A percentile compares a stretch with the other conserved stretches of the same genome.
phyloP scores from a whole-genome alignment of 257 asterid species.

The Petrea volubilis region DNA sequence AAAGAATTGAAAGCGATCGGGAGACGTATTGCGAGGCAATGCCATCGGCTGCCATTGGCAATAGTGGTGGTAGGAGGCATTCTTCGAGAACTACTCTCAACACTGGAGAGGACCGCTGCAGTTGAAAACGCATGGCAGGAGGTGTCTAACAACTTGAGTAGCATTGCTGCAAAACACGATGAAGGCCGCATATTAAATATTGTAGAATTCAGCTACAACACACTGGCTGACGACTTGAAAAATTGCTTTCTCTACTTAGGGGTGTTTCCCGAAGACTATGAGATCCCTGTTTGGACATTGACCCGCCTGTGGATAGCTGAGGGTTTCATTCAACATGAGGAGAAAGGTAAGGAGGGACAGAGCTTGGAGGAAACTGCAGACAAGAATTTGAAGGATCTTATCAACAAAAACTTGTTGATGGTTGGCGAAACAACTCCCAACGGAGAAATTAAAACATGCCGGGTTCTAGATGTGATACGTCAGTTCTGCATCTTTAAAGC shows the following conservation, averaged over 20 bases:
- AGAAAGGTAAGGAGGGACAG: no score
- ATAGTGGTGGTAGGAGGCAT: slow-evolving; percentile 44
- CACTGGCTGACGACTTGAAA: background rate
- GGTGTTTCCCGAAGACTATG: slow-evolving; percentile 6
- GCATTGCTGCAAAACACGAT: background rate
- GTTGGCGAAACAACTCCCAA: background rate
- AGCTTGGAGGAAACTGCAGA: slow-evolving; percentile 23
- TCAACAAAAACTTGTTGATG: slow-evolving; percentile 11
- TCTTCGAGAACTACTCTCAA: slow-evolving; percentile 13
- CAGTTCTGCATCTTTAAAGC: slow-evolving; percentile 15
- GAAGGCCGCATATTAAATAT: background rate
- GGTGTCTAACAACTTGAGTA: slow-evolving; percentile 22
- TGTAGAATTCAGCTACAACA: background rate
- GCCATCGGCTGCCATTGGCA: slow-evolving; percentile 52
- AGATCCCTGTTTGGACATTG: background rate
- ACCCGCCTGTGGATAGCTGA: slow-evolving; percentile 5
- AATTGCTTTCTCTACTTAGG: slow-evolving; percentile 14
- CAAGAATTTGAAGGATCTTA: slow-evolving; percentile 10
- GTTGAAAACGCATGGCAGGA: slow-evolving; percentile 27
- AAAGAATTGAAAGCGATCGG: slow-evolving; percentile 22
- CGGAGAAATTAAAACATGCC: slow-evolving; percentile 1
- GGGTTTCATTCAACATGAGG: slow-evolving; percentile 6
- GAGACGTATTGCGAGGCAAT: slow-evolving; percentile 35
- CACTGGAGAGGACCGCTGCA: background rate
- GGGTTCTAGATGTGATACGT: background rate